Percentiles rank a stretch among this genome's conserved stretches.
phyloP scores from a whole-genome alignment of 1,284 basidiomycete genomes.

The Ustilago loliicola region DNA sequence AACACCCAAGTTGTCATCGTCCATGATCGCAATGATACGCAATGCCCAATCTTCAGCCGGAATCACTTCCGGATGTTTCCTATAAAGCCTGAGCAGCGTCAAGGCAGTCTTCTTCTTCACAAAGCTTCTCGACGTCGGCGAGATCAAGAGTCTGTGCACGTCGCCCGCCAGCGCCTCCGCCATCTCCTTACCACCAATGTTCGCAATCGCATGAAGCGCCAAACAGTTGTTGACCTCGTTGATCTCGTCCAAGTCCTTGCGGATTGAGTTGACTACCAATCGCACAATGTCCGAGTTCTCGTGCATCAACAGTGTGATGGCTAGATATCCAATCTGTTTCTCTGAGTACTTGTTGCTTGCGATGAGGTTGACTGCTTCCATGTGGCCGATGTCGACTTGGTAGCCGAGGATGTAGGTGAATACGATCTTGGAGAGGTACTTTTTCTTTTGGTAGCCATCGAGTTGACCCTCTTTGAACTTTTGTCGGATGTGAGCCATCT shows the following conservation, averaged over 20 bases:
- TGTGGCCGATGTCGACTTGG: constrained; percentile 97
- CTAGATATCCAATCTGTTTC: constrained; percentile 99
- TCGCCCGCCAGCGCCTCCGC: constrained; percentile 92
- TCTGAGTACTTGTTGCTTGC: constrained; percentile 96
- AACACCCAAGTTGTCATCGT: constrained; percentile 89
- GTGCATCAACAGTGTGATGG: constrained; percentile 96
- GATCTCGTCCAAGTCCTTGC: constrained; percentile 94
- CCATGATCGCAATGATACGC: constrained; percentile 93
- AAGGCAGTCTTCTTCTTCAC: constrained; percentile 99
- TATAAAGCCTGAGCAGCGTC: constrained; percentile 90
- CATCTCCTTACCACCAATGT: constrained; percentile 98
- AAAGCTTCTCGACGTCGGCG: constrained; percentile 92
- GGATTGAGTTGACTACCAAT: constrained; percentile 96
- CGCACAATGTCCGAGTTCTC: constrained; percentile 97
- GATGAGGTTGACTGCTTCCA: constrained; percentile 99
- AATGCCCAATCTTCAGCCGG: constrained; percentile 95
- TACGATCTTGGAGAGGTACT: constrained; percentile 90
- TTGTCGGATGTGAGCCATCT: constrained; percentile 99
- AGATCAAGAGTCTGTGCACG: constrained; percentile 94
- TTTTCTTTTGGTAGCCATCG: constrained; percentile 99
- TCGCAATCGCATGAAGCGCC: constrained; percentile 96
- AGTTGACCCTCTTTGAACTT: constrained; percentile 99
- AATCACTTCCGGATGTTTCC: constrained; percentile 94
- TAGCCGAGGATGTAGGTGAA: constrained; percentile 99
- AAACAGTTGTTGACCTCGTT: constrained; percentile 96